Conservation (phyloP, 2,329 filamentous ascomycete genomes). For the Dactylellina cionopaga region DNA sequence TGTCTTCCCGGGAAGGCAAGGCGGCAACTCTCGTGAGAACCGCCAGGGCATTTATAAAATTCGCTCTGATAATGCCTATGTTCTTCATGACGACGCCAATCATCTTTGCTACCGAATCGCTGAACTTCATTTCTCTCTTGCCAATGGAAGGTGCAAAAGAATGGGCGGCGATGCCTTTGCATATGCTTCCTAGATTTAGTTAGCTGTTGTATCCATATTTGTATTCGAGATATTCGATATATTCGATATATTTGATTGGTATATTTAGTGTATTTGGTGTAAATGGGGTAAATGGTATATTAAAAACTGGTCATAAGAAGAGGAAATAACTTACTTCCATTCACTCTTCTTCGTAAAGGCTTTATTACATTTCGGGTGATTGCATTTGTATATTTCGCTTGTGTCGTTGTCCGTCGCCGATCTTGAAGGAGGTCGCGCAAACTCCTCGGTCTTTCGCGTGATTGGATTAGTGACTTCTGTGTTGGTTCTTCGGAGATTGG, state of each 20-base stretch:
- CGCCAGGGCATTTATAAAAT: slow-evolving; percentile 74
- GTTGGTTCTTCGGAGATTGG: slow-evolving; percentile 2
- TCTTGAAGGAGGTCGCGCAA: slow-evolving; percentile 11
- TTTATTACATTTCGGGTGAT: slow-evolving; percentile 24
- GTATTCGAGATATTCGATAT: too few species aligned
- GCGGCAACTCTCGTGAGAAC: slow-evolving; percentile 43
- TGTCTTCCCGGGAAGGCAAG: slow-evolving; percentile 26
- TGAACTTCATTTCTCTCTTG: slow-evolving; percentile 68
- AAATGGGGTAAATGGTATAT: neutral
- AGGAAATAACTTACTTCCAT: slow-evolving; percentile 30
- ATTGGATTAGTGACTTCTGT: slow-evolving; percentile 11
- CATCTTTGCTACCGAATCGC: slow-evolving; percentile 88
- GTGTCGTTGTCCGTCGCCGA: slow-evolving; percentile 20
- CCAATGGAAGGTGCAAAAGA: slow-evolving; percentile 77
- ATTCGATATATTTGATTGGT: too few species aligned
- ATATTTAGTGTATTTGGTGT: neutral
- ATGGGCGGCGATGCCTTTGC: slow-evolving; percentile 82
- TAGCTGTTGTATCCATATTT: slow-evolving; percentile 23
- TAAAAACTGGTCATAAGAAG: neutral
- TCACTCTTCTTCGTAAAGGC: slow-evolving; percentile 30
- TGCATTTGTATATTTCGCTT: slow-evolving; percentile 18
- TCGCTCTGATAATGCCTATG: slow-evolving; percentile 78
- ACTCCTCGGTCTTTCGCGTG: slow-evolving; percentile 9
- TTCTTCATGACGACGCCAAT: slow-evolving; percentile 92
- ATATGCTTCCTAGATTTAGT: slow-evolving; percentile 75